Evolutionary conservation across 805 yeast genomes (phyloP), one percentile per base, ranked within the genome.

Genomic region (Metschnikowia lachancei): DNA sequence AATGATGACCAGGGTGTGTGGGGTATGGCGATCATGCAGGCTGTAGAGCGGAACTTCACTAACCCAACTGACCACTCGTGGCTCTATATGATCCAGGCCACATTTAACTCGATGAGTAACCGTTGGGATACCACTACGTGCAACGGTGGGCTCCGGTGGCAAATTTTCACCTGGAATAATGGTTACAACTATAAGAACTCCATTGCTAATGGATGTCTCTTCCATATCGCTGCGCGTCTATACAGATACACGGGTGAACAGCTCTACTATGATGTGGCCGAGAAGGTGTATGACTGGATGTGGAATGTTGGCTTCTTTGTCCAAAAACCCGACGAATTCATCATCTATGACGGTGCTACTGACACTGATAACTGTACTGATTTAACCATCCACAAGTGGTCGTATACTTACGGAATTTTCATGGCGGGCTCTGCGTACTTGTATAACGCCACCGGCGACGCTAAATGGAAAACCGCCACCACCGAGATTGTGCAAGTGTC

Each of bases 361-460:
- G 59, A 53, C 36, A 65, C 61, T 24, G 61, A 66, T 46, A 71
- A 74, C 58, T 82, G 87, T 59, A 54, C 78, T 1, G 67, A 69
- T n/a, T 62, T 78, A 33, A 77, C 81, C 9, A 62, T 60, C 16
- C 61, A 67, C 28, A 78, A 77, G 60, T 86, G 90, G 89, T 71
- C 82, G 26, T 86, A 86, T 65, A 83, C 83, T 50, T 84, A 82
- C 60, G 94, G 87, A 33, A 64, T 84, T 13, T 68, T 82, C 53
- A 57, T 86, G 56, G 71, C 85, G 1, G 94, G 92, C 13, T 70
- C 79, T 50, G 89, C 94, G 0, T 84, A 81, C 62, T 67, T 84
- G 64, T 83, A 84, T 61, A 78, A 83, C 54, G 73, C 70, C 24
- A 83, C 91, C 0, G 74, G 68, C 28, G 82, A 67, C 35, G 62